Conservation (phyloP, 371 early-diverging fungal species). For the Rhizopus arrhizus region DNA sequence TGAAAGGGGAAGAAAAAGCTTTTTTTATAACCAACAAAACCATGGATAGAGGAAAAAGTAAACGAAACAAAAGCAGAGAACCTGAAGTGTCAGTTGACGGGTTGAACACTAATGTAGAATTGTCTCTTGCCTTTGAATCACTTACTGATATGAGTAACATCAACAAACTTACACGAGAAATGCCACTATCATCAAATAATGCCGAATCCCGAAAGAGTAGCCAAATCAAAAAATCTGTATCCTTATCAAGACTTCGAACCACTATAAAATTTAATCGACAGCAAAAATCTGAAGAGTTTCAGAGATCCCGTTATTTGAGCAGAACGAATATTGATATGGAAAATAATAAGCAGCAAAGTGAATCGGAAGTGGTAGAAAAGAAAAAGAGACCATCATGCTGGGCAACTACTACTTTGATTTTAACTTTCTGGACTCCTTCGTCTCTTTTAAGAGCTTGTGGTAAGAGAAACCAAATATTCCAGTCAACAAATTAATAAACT, state of each 20-base stretch:
- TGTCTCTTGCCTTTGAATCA: not conserved
- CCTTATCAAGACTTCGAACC: no score
- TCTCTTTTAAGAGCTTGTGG: conserved; percentile 34
- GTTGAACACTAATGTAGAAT: not conserved
- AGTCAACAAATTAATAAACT: not conserved
- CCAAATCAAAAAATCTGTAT: not conserved
- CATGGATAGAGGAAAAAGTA: not conserved
- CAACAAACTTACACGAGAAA: not conserved
- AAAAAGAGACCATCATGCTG: conserved; percentile 33
- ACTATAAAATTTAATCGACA: conserved; percentile 8
- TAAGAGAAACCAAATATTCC: not conserved
- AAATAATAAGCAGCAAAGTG: not conserved
- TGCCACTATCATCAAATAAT: not conserved
- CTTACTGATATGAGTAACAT: not conserved
- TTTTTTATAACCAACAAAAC: not conserved
- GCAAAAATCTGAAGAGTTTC: conserved; percentile 19
- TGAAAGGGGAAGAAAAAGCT: not conserved
- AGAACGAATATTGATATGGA: not conserved
- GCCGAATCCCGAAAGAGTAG: not conserved
- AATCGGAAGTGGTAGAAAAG: conserved; percentile 5
- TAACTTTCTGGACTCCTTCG: conserved; percentile 52
- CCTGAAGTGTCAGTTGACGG: not conserved
- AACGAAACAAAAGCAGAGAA: not conserved
- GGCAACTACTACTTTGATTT: conserved; percentile 39
- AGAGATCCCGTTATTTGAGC: conserved; percentile 20